Evolutionary conservation across 169 alveolate genomes (phyloP).

Genomic region (Plasmodium knowlesi): DNA sequence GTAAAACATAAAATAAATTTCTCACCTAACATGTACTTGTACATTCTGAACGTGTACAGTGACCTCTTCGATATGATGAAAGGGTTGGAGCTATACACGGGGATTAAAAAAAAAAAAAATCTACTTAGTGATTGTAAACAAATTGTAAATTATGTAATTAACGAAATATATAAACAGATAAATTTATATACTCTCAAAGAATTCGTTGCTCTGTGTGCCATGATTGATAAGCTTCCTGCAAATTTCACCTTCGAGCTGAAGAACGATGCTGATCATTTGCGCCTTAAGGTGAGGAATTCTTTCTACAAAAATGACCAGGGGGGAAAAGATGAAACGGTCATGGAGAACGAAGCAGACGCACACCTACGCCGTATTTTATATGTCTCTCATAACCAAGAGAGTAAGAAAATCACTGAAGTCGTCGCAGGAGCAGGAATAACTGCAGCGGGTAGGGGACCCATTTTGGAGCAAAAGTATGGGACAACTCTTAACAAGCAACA

Average conservation of each 20-base stretch:
- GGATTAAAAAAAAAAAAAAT: constrained; percentile 35
- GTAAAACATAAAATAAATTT: constrained; percentile 24
- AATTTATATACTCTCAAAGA: constrained; percentile 57
- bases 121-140: constrained; percentile 47
- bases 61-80: constrained; percentile 3
- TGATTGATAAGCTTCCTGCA: constrained; percentile 27
- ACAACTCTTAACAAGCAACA: background rate
- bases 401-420: background rate
- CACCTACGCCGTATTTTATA: background rate
- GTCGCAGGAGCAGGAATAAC: background rate
- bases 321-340: background rate
- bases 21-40: background rate
- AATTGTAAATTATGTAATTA: constrained; percentile 55
- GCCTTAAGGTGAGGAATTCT: background rate
- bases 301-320: background rate
- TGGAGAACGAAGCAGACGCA: background rate
- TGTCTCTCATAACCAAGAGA: background rate
- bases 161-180: constrained; percentile 46
- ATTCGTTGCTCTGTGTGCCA: constrained; percentile 4
- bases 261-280: constrained; percentile 2
- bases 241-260: constrained; percentile 32
- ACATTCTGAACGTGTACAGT: constrained; percentile 31
- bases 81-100: constrained; percentile 10
- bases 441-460: background rate
- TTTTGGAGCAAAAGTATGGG: background rate